Evolutionary conservation across 140 eudicot species (phyloP).

Genomic region (Cichorium intybus): DNA sequence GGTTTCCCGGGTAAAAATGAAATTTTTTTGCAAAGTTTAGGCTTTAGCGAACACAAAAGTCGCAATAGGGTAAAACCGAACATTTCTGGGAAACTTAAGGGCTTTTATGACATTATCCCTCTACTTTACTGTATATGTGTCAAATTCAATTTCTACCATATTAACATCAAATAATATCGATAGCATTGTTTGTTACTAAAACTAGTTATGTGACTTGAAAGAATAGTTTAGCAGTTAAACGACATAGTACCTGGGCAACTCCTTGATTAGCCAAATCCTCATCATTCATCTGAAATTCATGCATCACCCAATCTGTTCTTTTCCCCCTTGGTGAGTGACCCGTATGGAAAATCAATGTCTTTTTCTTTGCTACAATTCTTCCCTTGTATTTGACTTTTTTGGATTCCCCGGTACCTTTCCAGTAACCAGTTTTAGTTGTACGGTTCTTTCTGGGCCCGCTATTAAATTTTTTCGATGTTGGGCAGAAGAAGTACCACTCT

Average conservation of each 20-base stretch:
- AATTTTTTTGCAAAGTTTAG: too few relatives aligned
- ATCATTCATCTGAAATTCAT: constrained; percentile 67
- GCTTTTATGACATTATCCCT: too few relatives aligned
- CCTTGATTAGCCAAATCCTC: constrained; percentile 39
- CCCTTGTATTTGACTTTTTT: constrained; percentile 38
- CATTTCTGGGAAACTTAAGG: too few relatives aligned
- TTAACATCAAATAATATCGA: too few relatives aligned
- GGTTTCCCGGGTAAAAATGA: too few relatives aligned
- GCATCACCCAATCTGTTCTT: constrained; percentile 87
- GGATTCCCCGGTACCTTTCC: constrained; percentile 89
- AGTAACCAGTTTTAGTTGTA: constrained; percentile 62
- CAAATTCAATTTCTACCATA: too few relatives aligned
- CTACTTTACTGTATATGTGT: too few relatives aligned
- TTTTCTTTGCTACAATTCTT: constrained; percentile 51
- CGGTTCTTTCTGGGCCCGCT: constrained; percentile 66
- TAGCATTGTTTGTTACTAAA: too few relatives aligned
- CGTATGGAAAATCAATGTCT: constrained; percentile 63
- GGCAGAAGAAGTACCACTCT: constrained; percentile 89
- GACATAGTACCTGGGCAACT: constrained; percentile 43
- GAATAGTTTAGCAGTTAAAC: background rate
- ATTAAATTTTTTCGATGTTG: constrained; percentile 61
- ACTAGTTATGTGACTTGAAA: background rate
- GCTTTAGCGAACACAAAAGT: too few relatives aligned
- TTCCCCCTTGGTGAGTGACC: constrained; percentile 68
- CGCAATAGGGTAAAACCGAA: too few relatives aligned